Evolutionary conservation across 164 flowering plant species (phyloP).

Genomic region (Vitis cinerea): DNA sequence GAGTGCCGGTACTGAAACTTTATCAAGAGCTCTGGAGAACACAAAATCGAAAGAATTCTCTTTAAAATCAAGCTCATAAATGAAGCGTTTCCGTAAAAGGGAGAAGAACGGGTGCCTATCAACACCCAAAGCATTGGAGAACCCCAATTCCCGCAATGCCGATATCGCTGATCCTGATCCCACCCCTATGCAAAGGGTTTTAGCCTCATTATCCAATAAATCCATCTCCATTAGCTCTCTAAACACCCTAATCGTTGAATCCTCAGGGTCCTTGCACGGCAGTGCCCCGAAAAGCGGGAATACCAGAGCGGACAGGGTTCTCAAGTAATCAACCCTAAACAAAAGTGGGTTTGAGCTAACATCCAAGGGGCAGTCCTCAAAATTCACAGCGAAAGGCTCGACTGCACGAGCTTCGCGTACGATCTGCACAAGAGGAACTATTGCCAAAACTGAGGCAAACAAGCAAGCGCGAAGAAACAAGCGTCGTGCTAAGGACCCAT

Average conservation of each 20-base stretch:
- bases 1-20: conserved; percentile 74
- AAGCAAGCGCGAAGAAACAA: conserved; percentile 48
- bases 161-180: conserved; percentile 48
- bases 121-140: conserved; percentile 35
- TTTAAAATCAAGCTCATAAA: conserved; percentile 49
- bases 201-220: conserved; percentile 42
- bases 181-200: conserved; percentile 74
- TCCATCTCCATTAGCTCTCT: conserved; percentile 55
- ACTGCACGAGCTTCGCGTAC: not conserved
- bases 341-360: conserved; percentile 12
- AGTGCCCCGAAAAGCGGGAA: conserved; percentile 24
- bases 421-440: conserved; percentile 46
- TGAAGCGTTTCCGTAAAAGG: conserved; percentile 33
- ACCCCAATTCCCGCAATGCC: conserved; percentile 59
- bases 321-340: conserved; percentile 18
- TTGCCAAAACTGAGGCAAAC: conserved; percentile 39
- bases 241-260: conserved; percentile 45
- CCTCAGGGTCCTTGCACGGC: conserved; percentile 36
- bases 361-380: conserved; percentile 27
- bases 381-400: conserved; percentile 19
- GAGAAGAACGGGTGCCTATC: conserved; percentile 44
- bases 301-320: conserved; percentile 20
- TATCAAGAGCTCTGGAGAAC: conserved; percentile 57
- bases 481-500: conserved; percentile 50
- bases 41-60: conserved; percentile 77